phyloP scores from a whole-genome alignment of 192 early-diverging fungal species.

The Coemansia sp. region DNA sequence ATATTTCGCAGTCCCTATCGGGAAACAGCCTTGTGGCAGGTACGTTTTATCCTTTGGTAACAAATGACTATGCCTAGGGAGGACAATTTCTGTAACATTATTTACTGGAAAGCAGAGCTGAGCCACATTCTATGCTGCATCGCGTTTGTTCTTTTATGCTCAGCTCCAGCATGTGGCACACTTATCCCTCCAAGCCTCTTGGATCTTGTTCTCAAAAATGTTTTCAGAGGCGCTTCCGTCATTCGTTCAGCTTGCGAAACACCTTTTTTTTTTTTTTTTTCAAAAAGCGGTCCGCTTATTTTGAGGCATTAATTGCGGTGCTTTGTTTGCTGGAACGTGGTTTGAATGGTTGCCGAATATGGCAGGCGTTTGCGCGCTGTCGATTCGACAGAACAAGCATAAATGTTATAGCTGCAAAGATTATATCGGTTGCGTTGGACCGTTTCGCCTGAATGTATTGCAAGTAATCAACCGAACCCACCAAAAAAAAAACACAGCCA shows the following conservation, averaged over 20 bases:
- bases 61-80: not conserved
- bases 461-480: not conserved
- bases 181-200: too few species aligned
- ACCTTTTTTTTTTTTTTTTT: too few species aligned
- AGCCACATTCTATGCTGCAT: not conserved
- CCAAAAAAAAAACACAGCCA: not conserved
- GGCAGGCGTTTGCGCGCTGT: not conserved
- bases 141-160: not conserved
- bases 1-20: not conserved
- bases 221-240: not conserved
- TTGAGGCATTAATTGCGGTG: not conserved
- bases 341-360: not conserved
- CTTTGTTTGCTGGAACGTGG: not conserved
- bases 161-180: too few species aligned
- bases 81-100: not conserved
- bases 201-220: not conserved
- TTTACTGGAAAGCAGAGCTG: not conserved
- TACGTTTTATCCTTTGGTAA: constrained; percentile 3
- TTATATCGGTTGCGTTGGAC: not conserved
- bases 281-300: not conserved
- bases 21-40: not conserved
- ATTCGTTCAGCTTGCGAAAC: not conserved
- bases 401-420: not conserved
- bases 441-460: not conserved
- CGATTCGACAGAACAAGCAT: not conserved